A percentile compares a stretch with the other conserved stretches of the same genome.
Evolutionary conservation across 805 yeast species (phyloP).

Genomic region (Clavispora asparagi): DNA sequence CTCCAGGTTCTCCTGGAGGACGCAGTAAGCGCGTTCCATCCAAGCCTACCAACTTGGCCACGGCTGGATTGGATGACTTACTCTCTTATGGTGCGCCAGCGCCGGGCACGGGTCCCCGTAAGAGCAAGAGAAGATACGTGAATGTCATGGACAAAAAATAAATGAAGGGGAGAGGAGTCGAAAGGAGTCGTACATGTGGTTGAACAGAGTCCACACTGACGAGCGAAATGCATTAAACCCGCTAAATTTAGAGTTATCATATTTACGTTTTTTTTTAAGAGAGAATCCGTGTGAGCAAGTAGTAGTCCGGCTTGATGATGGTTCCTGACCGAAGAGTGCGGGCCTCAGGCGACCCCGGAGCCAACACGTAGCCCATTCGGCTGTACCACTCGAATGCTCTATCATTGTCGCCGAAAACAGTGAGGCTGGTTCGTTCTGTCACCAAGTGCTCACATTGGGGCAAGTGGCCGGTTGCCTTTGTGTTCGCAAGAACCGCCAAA

Average conservation of each 20-base stretch:
- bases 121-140: slow-evolving; percentile 15
- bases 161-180: not conserved
- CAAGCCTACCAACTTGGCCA: slow-evolving; percentile 24
- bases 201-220: no score
- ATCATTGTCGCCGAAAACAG: slow-evolving; percentile 46
- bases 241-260: not conserved
- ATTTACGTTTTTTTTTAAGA: not conserved
- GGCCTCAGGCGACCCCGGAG: slow-evolving; percentile 43
- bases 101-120: slow-evolving; percentile 7
- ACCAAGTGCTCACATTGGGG: slow-evolving; percentile 5
- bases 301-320: slow-evolving; percentile 39
- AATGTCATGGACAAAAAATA: slow-evolving; percentile 12
- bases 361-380: slow-evolving; percentile 31
- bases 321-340: slow-evolving; percentile 35
- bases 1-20: slow-evolving; percentile 8
- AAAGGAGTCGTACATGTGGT: not conserved
- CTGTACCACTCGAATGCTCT: slow-evolving; percentile 42
- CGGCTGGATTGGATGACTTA: slow-evolving; percentile 38
- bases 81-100: slow-evolving; percentile 18
- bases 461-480: not conserved
- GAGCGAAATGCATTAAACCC: not conserved
- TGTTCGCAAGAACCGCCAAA: slow-evolving; percentile 17
- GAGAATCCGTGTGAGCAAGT: slow-evolving; percentile 18
- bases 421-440: slow-evolving; percentile 33
- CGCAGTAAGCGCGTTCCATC: slow-evolving; percentile 6